These are phyloP conservation scores for Phytophthora litchii DNA, from an alignment of 352 stramenopile species.

Conservation along the genomic window DNA sequence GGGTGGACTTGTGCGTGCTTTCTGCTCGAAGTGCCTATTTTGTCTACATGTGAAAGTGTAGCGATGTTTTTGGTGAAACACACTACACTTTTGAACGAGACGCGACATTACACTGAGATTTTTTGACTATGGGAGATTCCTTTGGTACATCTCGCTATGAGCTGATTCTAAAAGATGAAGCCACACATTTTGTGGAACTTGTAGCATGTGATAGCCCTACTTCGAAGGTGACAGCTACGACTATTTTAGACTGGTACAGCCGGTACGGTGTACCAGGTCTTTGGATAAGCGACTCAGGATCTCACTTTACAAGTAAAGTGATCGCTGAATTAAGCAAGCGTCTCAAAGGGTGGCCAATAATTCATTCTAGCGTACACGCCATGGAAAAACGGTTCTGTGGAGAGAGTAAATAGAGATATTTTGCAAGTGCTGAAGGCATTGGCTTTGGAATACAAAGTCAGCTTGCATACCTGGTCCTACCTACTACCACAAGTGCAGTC, in stretches of 20 bases:
- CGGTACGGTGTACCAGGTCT: slow-evolving; percentile 15
- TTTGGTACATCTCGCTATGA: slow-evolving; percentile 14
- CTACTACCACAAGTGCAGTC: too few relatives aligned
- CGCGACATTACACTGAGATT: slow-evolving; percentile 13
- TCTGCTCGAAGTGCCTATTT: too few relatives aligned
- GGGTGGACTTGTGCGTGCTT: too few relatives aligned
- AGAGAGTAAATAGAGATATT: too few relatives aligned
- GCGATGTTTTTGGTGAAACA: slow-evolving; percentile 6
- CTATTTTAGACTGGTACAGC: slow-evolving; percentile 9
- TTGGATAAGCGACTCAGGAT: slow-evolving; percentile 33
- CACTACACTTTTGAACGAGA: slow-evolving; percentile 14
- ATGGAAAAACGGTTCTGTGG: too few relatives aligned
- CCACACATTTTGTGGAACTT: slow-evolving; percentile 10
- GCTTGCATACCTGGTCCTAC: too few relatives aligned
- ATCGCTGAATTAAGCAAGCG: slow-evolving; percentile 8
- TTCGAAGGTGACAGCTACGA: slow-evolving; percentile 9
- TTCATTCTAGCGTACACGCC: too few relatives aligned
- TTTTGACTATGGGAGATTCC: slow-evolving; percentile 9
- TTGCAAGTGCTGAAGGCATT: too few relatives aligned
- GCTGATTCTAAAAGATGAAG: slow-evolving; percentile 16
- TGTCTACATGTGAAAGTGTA: slow-evolving; percentile 13
- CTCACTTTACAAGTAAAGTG: slow-evolving; percentile 38
- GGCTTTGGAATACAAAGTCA: too few relatives aligned
- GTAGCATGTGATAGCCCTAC: slow-evolving; percentile 21
- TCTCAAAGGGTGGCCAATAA: too few relatives aligned